phyloP scores from a whole-genome alignment of 1,284 basidiomycete genomes.

The Ceratobasidium sp. region DNA sequence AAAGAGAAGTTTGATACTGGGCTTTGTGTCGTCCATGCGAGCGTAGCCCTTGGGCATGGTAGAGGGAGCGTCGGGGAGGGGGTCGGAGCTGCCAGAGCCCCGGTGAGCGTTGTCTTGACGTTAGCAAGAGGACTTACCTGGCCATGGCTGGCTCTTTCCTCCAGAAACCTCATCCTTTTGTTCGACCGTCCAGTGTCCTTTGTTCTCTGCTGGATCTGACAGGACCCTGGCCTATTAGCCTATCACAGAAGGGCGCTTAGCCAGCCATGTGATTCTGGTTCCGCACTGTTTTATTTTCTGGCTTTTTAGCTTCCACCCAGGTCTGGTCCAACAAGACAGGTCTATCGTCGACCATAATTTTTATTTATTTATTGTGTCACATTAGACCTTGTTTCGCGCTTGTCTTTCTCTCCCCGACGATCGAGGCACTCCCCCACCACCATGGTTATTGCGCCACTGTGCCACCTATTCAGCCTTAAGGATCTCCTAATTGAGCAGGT shows the following conservation, averaged over 20 bases:
- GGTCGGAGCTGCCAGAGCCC: neutral
- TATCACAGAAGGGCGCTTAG: slow-evolving; percentile 20
- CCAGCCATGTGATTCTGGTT: no score
- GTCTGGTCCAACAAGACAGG: no score
- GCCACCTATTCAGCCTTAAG: no score
- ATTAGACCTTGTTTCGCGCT: no score
- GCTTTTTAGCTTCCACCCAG: no score
- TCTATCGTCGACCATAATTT: no score
- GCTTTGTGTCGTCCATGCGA: slow-evolving; percentile 51
- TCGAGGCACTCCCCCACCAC: no score
- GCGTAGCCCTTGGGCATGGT: slow-evolving; percentile 19
- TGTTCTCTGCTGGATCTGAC: neutral
- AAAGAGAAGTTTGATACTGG: slow-evolving; percentile 68
- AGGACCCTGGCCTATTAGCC: slow-evolving; percentile 12
- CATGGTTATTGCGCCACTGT: no score
- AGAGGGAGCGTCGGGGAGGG: neutral
- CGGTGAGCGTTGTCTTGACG: neutral
- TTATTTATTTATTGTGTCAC: no score
- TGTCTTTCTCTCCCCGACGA: no score
- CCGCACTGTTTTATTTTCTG: no score
- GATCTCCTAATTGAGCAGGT: no score
- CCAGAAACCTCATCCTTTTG: neutral
- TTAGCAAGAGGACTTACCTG: neutral
- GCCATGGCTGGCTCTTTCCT: neutral
- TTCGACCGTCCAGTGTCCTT: slow-evolving; percentile 21